phyloP scores from a whole-genome alignment of 139 green algal genomes.

The Closterium sp. region DNA sequence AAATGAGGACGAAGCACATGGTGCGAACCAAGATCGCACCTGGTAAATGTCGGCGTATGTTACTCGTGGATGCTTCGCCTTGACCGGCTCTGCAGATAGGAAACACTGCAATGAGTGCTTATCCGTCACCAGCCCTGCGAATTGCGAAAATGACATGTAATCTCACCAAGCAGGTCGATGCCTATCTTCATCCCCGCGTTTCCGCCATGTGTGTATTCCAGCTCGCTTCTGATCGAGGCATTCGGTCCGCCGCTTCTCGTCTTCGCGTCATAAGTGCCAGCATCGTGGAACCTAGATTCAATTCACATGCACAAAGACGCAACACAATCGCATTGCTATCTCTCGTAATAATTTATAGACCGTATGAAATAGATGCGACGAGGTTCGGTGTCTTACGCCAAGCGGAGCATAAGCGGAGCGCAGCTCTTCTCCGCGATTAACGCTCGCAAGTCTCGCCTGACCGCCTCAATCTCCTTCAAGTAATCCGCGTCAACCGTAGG shows the following conservation, averaged over 20 bases:
- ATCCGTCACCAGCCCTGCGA: neutral
- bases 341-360: conserved; percentile 6
- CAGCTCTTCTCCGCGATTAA: conserved; percentile 49
- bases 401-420: conserved; percentile 41
- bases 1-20: neutral
- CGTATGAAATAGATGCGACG: neutral
- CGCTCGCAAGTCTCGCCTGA: conserved; percentile 8
- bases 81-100: conserved; percentile 34
- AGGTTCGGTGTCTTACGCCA: conserved; percentile 28
- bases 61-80: conserved; percentile 37
- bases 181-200: conserved; percentile 50
- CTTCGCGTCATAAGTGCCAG: conserved; percentile 40
- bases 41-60: conserved; percentile 47
- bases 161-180: conserved; percentile 35
- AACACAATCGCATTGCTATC: neutral
- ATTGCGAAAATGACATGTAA: neutral
- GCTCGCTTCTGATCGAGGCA: conserved; percentile 29
- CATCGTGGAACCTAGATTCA: conserved; percentile 40
- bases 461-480: conserved; percentile 11
- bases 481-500: conserved; percentile 28
- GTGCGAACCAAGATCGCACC: neutral
- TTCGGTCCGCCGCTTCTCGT: conserved; percentile 37
- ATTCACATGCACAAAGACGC: neutral
- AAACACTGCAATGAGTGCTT: neutral
- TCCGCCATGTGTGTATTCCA: conserved; percentile 41